phyloP scores from a whole-genome alignment of 345 rosid species.

The Durio zibethinus region DNA sequence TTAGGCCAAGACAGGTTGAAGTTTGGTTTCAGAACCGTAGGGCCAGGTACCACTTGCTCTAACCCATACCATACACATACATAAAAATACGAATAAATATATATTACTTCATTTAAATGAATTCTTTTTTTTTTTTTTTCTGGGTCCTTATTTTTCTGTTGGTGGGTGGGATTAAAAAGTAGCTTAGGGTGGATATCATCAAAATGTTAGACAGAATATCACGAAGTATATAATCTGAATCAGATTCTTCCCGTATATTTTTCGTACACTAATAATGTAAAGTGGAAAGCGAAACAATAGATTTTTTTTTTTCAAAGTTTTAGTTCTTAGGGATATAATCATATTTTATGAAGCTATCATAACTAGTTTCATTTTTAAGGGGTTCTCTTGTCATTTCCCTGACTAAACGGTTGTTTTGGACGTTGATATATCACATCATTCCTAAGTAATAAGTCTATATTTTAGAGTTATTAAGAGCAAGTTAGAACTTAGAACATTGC shows the following conservation, averaged over 20 bases:
- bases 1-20: constrained; percentile 88
- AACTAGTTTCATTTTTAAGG: neutral
- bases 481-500: neutral
- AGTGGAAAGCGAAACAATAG: neutral
- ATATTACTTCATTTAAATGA: neutral
- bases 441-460: neutral
- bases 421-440: constrained; percentile 14
- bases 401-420: neutral
- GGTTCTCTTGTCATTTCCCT: constrained; percentile 11
- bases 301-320: constrained; percentile 6
- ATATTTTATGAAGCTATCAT: neutral
- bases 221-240: constrained; percentile 22
- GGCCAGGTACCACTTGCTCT: constrained; percentile 66
- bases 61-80: neutral
- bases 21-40: constrained; percentile 99
- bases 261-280: constrained; percentile 13
- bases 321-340: neutral
- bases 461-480: neutral
- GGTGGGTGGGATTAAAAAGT: constrained; percentile 24
- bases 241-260: constrained; percentile 26
- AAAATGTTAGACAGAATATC: constrained; percentile 24
- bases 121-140: neutral
- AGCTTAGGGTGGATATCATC: neutral
- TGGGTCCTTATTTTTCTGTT: constrained; percentile 10
- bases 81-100: neutral